A percentile compares a stretch with the other conserved stretches of the same genome.
Conservation (phyloP, 192 early-diverging fungal species). For the Spizellomyces punctatus region DNA sequence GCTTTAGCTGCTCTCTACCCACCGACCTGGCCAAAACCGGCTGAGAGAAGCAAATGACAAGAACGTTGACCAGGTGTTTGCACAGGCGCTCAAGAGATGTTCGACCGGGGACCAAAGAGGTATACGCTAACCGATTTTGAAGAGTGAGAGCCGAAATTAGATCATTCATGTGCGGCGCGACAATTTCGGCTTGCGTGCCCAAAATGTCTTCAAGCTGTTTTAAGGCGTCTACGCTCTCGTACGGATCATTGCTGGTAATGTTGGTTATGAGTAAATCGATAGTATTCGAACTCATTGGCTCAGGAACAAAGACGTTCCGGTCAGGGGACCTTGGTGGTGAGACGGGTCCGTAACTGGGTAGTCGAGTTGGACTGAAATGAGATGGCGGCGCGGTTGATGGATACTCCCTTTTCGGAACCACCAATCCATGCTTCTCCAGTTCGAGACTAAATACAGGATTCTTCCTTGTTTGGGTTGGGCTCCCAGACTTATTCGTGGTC, state of each 20-base stretch:
- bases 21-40: conserved; percentile 67
- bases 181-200: conserved; percentile 48
- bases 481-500: neutral
- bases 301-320: conserved; percentile 11
- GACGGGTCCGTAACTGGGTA: neutral
- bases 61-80: conserved; percentile 76
- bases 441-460: neutral
- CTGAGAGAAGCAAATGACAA: conserved; percentile 78
- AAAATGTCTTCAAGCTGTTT: conserved; percentile 73
- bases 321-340: conserved; percentile 1
- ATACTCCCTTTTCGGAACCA: neutral
- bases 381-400: neutral
- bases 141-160: conserved; percentile 73
- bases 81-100: conserved; percentile 66
- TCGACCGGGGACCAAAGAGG: conserved; percentile 53
- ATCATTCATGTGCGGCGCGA: conserved; percentile 64
- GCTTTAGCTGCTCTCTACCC: conserved; percentile 64
- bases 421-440: neutral
- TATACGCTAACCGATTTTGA: conserved; percentile 75
- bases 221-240: conserved; percentile 71
- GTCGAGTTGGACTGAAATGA: neutral
- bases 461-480: neutral
- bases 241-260: conserved; percentile 65
- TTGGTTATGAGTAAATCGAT: conserved; percentile 72
- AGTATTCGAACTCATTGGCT: conserved; percentile 26